A percentile compares a stretch with the other conserved stretches of the same genome.
phyloP scores from a whole-genome alignment of 768 basidiomycete genomes.

The Amanita rubescens region DNA sequence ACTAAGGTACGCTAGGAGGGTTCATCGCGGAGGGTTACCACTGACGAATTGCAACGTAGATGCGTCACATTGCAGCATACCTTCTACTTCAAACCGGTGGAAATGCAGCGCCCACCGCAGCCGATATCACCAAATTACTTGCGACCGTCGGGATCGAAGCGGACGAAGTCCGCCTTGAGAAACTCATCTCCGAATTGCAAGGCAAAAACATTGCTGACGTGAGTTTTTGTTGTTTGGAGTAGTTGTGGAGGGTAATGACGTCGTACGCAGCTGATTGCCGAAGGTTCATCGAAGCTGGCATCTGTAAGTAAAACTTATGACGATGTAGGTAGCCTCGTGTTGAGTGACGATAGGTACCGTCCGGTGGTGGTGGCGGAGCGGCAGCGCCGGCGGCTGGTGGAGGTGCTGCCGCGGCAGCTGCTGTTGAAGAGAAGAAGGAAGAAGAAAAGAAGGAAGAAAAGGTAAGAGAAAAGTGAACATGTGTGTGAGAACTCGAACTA shows the following conservation, averaged over 20 bases:
- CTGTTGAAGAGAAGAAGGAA: conserved; percentile 55
- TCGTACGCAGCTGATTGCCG: conserved; percentile 68
- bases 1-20: conserved; percentile 33
- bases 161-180: conserved; percentile 73
- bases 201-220: conserved; percentile 87
- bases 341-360: conserved; percentile 59
- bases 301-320: conserved; percentile 51
- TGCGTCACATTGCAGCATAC: conserved; percentile 94
- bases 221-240: conserved; percentile 19
- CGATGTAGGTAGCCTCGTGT: too few species aligned
- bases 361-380: conserved; percentile 58
- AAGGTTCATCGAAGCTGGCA: conserved; percentile 88
- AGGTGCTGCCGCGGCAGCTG: conserved; percentile 60
- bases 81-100: conserved; percentile 95
- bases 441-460: conserved; percentile 52
- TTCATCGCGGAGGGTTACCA: neutral
- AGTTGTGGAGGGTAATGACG: neutral
- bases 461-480: conserved; percentile 61
- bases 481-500: neutral
- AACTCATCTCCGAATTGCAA: conserved; percentile 81
- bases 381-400: conserved; percentile 46
- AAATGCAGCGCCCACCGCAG: conserved; percentile 78
- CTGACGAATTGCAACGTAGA: conserved; percentile 33
- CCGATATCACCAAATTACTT: conserved; percentile 85
- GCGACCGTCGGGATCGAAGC: conserved; percentile 80